Evolutionary conservation across 2,329 filamentous ascomycete species (phyloP), one percentile per base, ranked within the genome.

Genomic region (Cladophialophora immunda): DNA sequence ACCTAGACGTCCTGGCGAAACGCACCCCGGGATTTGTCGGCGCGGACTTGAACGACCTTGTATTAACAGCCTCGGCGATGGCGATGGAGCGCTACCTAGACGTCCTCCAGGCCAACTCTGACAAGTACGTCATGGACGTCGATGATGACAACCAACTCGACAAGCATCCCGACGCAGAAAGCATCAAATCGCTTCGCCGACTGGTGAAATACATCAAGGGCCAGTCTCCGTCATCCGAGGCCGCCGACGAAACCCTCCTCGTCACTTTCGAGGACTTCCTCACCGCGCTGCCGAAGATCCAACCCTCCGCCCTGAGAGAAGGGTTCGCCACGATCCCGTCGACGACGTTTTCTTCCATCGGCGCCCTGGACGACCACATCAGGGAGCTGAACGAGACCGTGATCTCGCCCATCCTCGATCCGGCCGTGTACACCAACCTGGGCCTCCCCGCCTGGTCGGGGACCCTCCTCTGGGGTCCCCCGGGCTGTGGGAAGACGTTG

Each of bases 401-500:
- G 74, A 92, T 98, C 52, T 89, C 93, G 22, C 94, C 94, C 1
- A 98, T 99, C 79, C 89, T 90, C 71, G 83, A 91, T 62, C 95
- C 95, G 0, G 89, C 92, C 36, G 83, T 89, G 50, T 98, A 94
- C 78, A 86, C 86, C 32, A 84, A 85, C 8, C 88, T 95, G 6
- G 94, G 94, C 75, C 91, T 97, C 72, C 89, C 88, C 25, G 89
- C 91, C 0, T 91, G 93, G 0, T 91, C 92, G 0, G 95, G 95
- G 17, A 93, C 97, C 2, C 85, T 99, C 0, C 91, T 99, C 62
- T 99, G 94, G 93, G 95, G 95, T 0, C 95, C 95, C 0, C 95
- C 95, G 0, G 95, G 95, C 6, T 99, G 95, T 78, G 95, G 95
- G 73, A 99, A 99, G 79, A 99, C 95, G 0, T 86, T 99, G 1